These are phyloP conservation scores for Phytophthora quininea DNA, from an alignment of 352 stramenopile genomes.

Conservation along the genomic window DNA sequence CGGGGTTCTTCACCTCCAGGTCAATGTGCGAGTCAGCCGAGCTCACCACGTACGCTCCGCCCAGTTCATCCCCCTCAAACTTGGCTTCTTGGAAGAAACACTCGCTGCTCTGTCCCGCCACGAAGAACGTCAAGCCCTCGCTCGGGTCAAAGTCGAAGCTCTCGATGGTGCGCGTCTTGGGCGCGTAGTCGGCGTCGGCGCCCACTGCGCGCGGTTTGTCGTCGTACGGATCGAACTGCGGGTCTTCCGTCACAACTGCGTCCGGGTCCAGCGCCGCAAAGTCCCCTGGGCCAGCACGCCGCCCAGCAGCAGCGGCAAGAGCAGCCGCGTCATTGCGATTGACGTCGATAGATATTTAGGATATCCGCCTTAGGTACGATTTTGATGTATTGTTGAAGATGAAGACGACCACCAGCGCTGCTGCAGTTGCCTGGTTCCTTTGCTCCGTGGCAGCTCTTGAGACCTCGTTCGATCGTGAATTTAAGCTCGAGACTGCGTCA, in stretches of 20 bases:
- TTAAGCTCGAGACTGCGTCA: constrained; percentile 14
- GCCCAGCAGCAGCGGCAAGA: constrained; percentile 11
- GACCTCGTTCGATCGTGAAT: constrained; percentile 13
- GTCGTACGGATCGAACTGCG: constrained; percentile 70
- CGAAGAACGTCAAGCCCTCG: constrained; percentile 80
- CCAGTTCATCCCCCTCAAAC: constrained; percentile 63
- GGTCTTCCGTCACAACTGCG: constrained; percentile 47
- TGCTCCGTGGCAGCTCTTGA: constrained; percentile 10
- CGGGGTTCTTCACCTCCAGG: constrained; percentile 75
- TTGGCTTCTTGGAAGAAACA: constrained; percentile 84
- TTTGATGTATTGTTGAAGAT: too few species aligned
- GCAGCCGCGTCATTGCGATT: constrained; percentile 7
- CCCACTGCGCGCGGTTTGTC: constrained; percentile 33
- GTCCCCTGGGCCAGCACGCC: constrained; percentile 33
- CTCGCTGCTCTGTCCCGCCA: constrained; percentile 41
- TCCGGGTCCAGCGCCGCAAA: constrained; percentile 46
- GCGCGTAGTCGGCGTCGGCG: constrained; percentile 39
- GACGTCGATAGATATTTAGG: too few species aligned
- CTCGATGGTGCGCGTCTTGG: constrained; percentile 53
- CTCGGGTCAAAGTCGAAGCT: constrained; percentile 85
- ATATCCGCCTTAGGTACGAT: too few species aligned
- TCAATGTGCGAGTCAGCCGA: constrained; percentile 78
- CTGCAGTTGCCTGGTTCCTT: neutral
- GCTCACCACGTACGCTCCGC: constrained; percentile 74
- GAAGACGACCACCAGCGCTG: neutral